Conservation (phyloP, 495 filamentous ascomycete species). For the Evernia prunastri region DNA sequence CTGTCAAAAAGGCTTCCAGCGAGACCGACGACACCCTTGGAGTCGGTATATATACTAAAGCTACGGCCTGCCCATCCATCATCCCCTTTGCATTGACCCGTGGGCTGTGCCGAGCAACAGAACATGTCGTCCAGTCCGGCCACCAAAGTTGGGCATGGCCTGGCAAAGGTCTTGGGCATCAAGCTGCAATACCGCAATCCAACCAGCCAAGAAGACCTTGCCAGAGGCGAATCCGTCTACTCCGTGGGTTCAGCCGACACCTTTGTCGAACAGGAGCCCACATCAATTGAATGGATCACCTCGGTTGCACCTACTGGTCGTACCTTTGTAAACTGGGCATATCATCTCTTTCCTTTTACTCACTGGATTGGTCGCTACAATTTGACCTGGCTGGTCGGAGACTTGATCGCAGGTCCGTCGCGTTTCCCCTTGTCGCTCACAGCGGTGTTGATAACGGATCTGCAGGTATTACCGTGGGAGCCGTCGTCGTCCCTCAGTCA, state of each 20-base stretch:
- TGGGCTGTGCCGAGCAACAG: not conserved
- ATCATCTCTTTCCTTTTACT: slow-evolving; percentile 76
- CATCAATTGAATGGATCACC: slow-evolving; percentile 61
- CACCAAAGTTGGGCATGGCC: slow-evolving; percentile 57
- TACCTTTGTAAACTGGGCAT: slow-evolving; percentile 52
- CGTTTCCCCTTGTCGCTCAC: slow-evolving; percentile 5
- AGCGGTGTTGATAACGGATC: slow-evolving; percentile 15
- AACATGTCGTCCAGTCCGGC: slow-evolving; percentile 11
- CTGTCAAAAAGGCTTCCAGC: not conserved
- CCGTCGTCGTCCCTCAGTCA: slow-evolving; percentile 91
- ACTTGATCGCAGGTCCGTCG: slow-evolving; percentile 76
- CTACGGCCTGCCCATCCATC: not conserved
- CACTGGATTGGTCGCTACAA: slow-evolving; percentile 89
- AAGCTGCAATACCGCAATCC: slow-evolving; percentile 64
- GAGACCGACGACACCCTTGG: not conserved
- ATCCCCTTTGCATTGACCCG: not conserved
- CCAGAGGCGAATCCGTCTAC: slow-evolving; percentile 70
- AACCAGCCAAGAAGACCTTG: slow-evolving; percentile 49
- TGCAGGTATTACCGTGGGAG: slow-evolving; percentile 84
- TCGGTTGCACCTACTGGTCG: slow-evolving; percentile 51
- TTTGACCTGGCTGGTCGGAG: slow-evolving; percentile 76
- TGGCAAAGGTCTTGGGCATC: slow-evolving; percentile 81
- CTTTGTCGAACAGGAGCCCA: slow-evolving; percentile 81
- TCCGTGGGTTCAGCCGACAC: slow-evolving; percentile 69
- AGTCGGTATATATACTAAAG: not conserved